A percentile compares a stretch with the other conserved stretches of the same genome.
phyloP scores from a whole-genome alignment of 371 early-diverging fungal species.

The Mortierella sp. region DNA sequence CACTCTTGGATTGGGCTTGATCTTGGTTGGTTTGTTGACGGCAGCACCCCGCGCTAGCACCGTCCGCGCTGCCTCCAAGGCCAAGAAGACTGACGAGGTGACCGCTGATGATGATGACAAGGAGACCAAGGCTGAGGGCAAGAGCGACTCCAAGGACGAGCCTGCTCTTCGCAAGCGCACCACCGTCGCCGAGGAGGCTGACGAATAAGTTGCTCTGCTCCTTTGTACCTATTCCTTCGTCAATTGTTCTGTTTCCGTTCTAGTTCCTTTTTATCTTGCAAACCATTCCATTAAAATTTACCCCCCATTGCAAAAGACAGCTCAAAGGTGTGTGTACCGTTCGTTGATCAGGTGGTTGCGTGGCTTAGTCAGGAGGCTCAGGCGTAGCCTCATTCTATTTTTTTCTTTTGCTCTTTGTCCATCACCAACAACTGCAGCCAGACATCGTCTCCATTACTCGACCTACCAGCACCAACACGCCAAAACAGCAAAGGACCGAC shows the following conservation, averaged over 20 bases:
- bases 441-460: background rate
- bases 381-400: background rate
- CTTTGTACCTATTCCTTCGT: background rate
- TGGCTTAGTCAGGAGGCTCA: background rate
- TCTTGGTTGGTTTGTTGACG: slow-evolving; percentile 56
- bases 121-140: slow-evolving; percentile 6
- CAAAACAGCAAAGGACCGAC: background rate
- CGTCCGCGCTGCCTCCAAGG: slow-evolving; percentile 33
- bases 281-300: background rate
- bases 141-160: slow-evolving; percentile 20
- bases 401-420: background rate
- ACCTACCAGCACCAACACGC: background rate
- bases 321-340: background rate
- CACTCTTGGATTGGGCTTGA: slow-evolving; percentile 55
- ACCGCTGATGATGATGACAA: slow-evolving; percentile 49
- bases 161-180: slow-evolving; percentile 31
- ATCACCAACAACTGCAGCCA: background rate
- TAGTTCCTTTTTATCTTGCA: background rate
- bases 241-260: background rate
- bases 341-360: background rate
- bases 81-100: slow-evolving; percentile 60
- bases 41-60: slow-evolving; percentile 34
- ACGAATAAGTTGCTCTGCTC: slow-evolving; percentile 13
- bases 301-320: background rate
- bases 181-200: slow-evolving; percentile 24